Evolutionary conservation across 257 asterid species (phyloP), one percentile per base, ranked within the genome.

Genomic region (Nicotiana paniculata): DNA sequence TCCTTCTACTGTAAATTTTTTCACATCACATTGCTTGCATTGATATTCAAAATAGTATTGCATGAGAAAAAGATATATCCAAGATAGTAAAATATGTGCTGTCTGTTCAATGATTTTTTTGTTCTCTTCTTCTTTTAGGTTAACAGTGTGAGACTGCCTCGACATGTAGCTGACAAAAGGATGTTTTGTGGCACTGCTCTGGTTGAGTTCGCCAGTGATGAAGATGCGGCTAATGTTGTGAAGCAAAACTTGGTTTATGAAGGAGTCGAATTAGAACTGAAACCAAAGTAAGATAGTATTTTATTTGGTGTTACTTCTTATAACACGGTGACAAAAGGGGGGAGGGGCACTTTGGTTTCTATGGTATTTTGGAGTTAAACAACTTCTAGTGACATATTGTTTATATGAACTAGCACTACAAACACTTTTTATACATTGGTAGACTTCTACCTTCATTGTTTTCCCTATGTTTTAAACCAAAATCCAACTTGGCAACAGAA

Each of bases 71-170:
- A 24, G 61, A 46, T 24, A 8, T 9, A 8, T 9, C 24, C 4
- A 26, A 48, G 43, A 74, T 48, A 18, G 61, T 74, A 46, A 72
- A 70, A 21, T 21, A 21, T 43, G 37, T 74, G 61, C 39, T 48
- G 39, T 26, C 15, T 1, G 4, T 48, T 43, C 78, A 46, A 74
- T 74, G 79, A 6, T 32, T 13, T 46, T 53, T 48, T n/a, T 79
- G 24, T 26, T 61, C 81, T 26, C 13, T 65, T 81, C 79, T 43
- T 64, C 72, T 17, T 83, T 61, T 85, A 96, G 99, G 99, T 96
- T 82, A 96, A 91, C 82, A 96, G 99, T 85, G 99, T 96, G 90
- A 90, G 99, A 93, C 89, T 94, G 63, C 99, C 98, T 62, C 98
- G 97, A 10, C 99, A 93, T 89, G 98, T 90, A 85, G 93, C 97